Base-by-base conservation (phyloP, 306 rosid genomes). In the Malus sieversii region DNA sequence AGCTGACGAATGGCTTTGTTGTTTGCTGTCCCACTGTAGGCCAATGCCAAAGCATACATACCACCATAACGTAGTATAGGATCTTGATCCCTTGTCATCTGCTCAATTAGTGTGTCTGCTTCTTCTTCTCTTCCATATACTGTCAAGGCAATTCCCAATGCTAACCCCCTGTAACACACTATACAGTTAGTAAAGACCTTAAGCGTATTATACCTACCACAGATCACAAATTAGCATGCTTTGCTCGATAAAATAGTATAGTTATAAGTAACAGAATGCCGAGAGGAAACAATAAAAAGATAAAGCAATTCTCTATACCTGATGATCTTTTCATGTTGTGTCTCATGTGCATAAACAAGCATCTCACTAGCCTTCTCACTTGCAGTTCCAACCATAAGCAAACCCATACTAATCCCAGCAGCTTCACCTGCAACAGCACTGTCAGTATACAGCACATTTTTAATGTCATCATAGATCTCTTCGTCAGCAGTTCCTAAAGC, bases 81-180 rank as follows among this genome's bases (percentile, higher is more conserved):
- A 80, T 95, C 98, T 81, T 90, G 98, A 84, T 95, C 98, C 60
- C 93, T 87, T 29, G 97, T 95, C 97, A 95, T 92, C 84, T 95
- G 97, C 88, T 92, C 98, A 85, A 95, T 95, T 73, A 95, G 78
- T 1, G 98, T 89, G 84, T 92, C 97, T 11, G 98, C 98, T 76
- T 89, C 98, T 82, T 95, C 98, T 84, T 92, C 98, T 86, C 97
- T 90, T 62, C 98, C 98, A 72, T 95, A 95, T 25, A 92, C 97
- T 0, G 97, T 95, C 81, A 92, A 97, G 74, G 96, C 97, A 66
- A 92, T 95, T 63, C 97, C 98, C 85, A 95, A 72, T 1, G 97
- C 90, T 33, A 95, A 74, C 70, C 98, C 98, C 87, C 98, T 95
- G 90, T 45, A 86, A 78, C 58, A 68, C 71, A 60, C 23, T 52